Base-by-base conservation (phyloP, 1,284 basidiomycete species). In the Microbotryum silenes-acaulis region DNA sequence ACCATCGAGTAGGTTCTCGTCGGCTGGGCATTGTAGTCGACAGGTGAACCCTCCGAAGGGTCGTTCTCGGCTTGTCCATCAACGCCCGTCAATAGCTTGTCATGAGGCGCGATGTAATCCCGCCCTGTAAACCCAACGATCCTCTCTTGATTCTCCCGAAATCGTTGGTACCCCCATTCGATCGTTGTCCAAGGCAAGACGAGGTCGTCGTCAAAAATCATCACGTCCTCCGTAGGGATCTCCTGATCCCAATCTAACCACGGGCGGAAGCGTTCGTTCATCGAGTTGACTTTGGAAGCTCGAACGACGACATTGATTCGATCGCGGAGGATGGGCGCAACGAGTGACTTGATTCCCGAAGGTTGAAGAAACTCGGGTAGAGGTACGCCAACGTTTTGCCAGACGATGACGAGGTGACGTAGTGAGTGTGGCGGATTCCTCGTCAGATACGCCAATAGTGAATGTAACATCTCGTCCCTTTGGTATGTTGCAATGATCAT, bases 181-280 rank as follows among this genome's bases (percentile, higher is more conserved):
- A 70, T 57, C 12, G 63, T 51, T 4, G 59, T 58, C 29, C 47
- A 47, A 10, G 53, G 59, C 33, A 70, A 37, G n/a, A 65, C 61
- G 31, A 70, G 48, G 27, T 70, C 69, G 55, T 70, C 69, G 57
- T 70, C 69, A 44, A 70, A 52, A 37, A 70, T 69, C 59, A 70
- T 65, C 44, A 70, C 62, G 2, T 60, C 61, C 14, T 58, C 23
- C 4, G 69, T 70, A 33, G 48, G 21, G 33, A 70, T 53, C 27
- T 56, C 48, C 14, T 63, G 18, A n/a, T 48, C 53, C 67, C 65
- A 67, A 27, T 63, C 59, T 18, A 60, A 21, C 14, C 58, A 2
- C 16, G 65, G 62, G 1, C 69, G 44, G 59, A 68, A 70, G 1
- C 67, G 60, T 60, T 70, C 69, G 60, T 70, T 70, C 67, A 69